Conservation (phyloP, 2,329 filamentous ascomycete genomes). For the Ceratocystiopsis sp. region DNA sequence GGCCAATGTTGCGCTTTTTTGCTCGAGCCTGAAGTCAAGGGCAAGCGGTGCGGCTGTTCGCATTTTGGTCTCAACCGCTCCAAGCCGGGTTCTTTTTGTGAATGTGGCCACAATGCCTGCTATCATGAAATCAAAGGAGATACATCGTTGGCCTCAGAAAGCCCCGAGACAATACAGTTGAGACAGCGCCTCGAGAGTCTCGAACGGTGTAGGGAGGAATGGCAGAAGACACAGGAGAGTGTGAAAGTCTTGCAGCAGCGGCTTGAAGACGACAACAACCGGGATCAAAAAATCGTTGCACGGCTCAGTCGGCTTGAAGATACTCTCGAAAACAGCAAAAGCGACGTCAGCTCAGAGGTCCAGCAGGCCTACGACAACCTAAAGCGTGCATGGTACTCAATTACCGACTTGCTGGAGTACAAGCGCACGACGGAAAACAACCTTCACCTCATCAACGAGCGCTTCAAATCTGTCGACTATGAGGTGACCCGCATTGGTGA, state of each 20-base stretch:
- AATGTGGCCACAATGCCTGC: conserved; percentile 43
- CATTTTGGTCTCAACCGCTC: conserved; percentile 36
- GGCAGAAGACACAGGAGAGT: too few relatives aligned
- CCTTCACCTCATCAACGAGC: conserved; percentile 22
- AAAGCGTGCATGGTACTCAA: conserved; percentile 34
- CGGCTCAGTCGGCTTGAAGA: conserved; percentile 37
- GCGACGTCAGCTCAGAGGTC: conserved; percentile 33
- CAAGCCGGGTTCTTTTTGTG: conserved; percentile 36
- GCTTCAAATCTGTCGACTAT: conserved; percentile 22
- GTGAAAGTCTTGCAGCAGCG: conserved; percentile 9
- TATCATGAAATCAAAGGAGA: conserved; percentile 36
- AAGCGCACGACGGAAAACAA: conserved; percentile 21
- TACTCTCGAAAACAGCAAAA: conserved; percentile 31
- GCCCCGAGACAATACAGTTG: conserved; percentile 30
- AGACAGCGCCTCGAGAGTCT: conserved; percentile 27
- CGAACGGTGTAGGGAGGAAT: conserved; percentile 19
- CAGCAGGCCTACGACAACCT: conserved; percentile 38
- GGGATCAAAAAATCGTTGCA: conserved; percentile 20
- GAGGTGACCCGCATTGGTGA: conserved; percentile 28
- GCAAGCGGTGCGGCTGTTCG: conserved; percentile 40
- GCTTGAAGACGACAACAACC: conserved; percentile 14
- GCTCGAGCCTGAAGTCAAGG: conserved; percentile 36
- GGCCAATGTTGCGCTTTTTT: conserved; percentile 44
- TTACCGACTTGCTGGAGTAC: conserved; percentile 26
- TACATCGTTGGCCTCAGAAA: conserved; percentile 19